Evolutionary conservation across 805 yeast species (phyloP).

Genomic region (Yamadazyma paraphyllophila): DNA sequence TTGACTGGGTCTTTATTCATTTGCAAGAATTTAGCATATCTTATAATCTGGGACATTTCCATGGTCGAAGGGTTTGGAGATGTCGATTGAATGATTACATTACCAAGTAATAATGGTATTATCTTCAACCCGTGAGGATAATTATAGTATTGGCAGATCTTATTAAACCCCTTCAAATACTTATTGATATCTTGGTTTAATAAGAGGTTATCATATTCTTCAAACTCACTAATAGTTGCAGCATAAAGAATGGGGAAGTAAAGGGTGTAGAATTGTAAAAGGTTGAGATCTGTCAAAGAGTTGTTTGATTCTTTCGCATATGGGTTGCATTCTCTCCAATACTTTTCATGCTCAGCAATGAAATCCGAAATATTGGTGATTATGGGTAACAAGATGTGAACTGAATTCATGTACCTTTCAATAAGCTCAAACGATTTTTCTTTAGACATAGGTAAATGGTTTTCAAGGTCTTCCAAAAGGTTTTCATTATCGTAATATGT

Average conservation of each 20-base stretch:
- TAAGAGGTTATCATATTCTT: constrained; percentile 50
- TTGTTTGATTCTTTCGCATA: constrained; percentile 13
- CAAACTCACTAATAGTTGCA: constrained; percentile 57
- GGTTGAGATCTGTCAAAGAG: constrained; percentile 31
- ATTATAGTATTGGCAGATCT: constrained; percentile 47
- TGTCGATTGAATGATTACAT: constrained; percentile 50
- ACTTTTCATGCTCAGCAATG: constrained; percentile 44
- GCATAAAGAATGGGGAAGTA: constrained; percentile 58
- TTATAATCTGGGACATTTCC: constrained; percentile 53
- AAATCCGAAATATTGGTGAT: constrained; percentile 46
- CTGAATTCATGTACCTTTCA: constrained; percentile 48
- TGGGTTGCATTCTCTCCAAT: constrained; percentile 40
- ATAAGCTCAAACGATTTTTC: constrained; percentile 47
- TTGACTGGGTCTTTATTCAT: constrained; percentile 61
- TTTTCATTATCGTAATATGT: constrained; percentile 34
- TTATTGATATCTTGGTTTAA: constrained; percentile 48
- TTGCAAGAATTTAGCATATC: constrained; percentile 56
- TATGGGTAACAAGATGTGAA: constrained; percentile 56
- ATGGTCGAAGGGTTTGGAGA: constrained; percentile 56
- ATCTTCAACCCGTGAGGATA: constrained; percentile 48
- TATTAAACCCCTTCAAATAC: constrained; percentile 49
- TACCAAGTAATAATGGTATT: constrained; percentile 44
- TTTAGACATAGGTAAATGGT: constrained; percentile 43
- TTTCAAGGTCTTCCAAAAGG: constrained; percentile 35
- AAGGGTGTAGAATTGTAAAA: constrained; percentile 45